Percentiles rank a stretch among this genome's conserved stretches.
phyloP scores from a whole-genome alignment of 148 eudicot species.

The Pouteria glomerata region DNA sequence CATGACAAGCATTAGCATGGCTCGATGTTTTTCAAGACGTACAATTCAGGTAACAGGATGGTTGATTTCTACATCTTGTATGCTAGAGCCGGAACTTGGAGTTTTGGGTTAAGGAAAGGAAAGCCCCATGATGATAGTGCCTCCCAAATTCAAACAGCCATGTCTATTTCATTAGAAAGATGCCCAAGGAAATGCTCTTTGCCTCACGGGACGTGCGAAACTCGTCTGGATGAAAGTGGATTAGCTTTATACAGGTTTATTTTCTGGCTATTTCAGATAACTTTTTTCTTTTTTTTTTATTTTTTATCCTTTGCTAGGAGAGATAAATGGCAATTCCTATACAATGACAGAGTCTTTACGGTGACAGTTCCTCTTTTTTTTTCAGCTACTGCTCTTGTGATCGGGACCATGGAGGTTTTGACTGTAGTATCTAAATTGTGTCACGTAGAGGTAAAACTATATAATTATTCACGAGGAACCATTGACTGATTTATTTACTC shows the following conservation, averaged over 20 bases:
- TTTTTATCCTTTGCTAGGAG: neutral
- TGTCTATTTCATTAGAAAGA: constrained; percentile 78
- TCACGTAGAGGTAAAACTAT: constrained; percentile 54
- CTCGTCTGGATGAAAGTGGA: constrained; percentile 65
- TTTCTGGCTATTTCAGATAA: neutral
- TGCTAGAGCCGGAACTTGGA: constrained; percentile 79
- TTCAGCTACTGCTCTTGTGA: constrained; percentile 84
- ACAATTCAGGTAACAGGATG: constrained; percentile 50
- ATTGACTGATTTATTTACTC: neutral
- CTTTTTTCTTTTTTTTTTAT: too few species aligned
- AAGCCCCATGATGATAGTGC: constrained; percentile 19
- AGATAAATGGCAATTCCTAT: neutral
- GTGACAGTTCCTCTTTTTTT: neutral
- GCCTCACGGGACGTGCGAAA: constrained; percentile 66
- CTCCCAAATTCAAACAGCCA: constrained; percentile 27
- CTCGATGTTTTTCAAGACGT: constrained; percentile 56
- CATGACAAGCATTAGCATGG: constrained; percentile 57
- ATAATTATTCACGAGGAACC: neutral
- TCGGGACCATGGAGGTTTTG: constrained; percentile 83
- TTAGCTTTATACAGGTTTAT: constrained; percentile 68
- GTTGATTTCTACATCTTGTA: constrained; percentile 66
- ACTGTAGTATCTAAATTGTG: constrained; percentile 79
- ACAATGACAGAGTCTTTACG: neutral
- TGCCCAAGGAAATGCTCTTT: constrained; percentile 76
- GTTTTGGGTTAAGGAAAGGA: constrained; percentile 53